Base-by-base conservation (phyloP, 768 basidiomycete species). In the Suillus placidus region DNA sequence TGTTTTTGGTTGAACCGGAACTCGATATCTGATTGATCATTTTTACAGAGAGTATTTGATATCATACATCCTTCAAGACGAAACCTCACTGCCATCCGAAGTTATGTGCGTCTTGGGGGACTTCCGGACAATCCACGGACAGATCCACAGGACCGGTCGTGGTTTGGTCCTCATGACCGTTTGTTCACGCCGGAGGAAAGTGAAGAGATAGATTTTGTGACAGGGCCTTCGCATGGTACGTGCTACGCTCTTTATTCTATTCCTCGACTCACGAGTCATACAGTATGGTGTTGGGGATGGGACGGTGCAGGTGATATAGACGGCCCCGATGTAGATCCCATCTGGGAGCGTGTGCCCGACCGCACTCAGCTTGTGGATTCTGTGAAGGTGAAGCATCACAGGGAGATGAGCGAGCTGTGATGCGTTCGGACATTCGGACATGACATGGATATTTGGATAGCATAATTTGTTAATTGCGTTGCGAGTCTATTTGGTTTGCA, bases 281-380 rank as follows among this genome's bases (percentile, higher is more conserved):
- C 72, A 97, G 97, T 99, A 14, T 98, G 97, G 97, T 99, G 97
- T 75, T 98, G 97, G 97, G 97, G 97, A 23, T 99, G 97, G 97
- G 97, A 99, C 72, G 97, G 97, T 16, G 97, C 97, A 4, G 97
- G 97, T 23, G 97, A 99, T 74, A 85, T 99, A 30, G 97, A 98
- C 69, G 97, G 96, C 51, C 97, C 97, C 0, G 96, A 99, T 72
- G 94, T 99, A 7, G 97, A 99, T 71, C 97, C 97, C 7, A 92
- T 99, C 62, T 99, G 97, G 97, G 97, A 98, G 76, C 74, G 77
- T 40, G 90, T 91, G 88, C 80, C 91, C 5, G 86, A 90, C 68
- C 88, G 82, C 73, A 85, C 89, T 13, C 88, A 79, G 57, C 75
- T 73, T 3, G 23, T 79, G 0, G 87, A 88, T 54, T 80, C 92